A percentile compares a stretch with the other conserved stretches of the same genome.
These are phyloP conservation scores for Ilex aquifolium DNA, from an alignment of 257 asterid species.

Conservation along the genomic window DNA sequence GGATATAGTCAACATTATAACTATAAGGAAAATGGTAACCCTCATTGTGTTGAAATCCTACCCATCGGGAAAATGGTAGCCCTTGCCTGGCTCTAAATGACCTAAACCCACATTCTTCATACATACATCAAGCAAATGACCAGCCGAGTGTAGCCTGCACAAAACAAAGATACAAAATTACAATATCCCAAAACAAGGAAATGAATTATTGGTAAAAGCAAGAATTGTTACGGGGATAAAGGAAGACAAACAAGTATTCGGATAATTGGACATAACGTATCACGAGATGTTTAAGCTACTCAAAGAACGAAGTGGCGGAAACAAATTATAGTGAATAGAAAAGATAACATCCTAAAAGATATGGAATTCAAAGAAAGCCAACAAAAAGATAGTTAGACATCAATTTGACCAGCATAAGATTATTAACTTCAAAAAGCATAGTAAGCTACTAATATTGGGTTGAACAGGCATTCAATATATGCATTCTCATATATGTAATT, in stretches of 20 bases:
- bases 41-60: slow-evolving; percentile 20
- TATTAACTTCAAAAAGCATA: not conserved
- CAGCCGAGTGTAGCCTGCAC: slow-evolving; percentile 80
- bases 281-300: too few relatives aligned
- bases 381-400: too few relatives aligned
- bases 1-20: too few relatives aligned
- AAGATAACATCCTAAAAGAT: too few relatives aligned
- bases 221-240: too few relatives aligned
- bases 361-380: too few relatives aligned
- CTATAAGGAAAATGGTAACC: too few relatives aligned
- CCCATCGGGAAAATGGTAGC: slow-evolving; percentile 78
- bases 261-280: too few relatives aligned
- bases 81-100: slow-evolving; percentile 67
- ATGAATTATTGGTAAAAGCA: not conserved
- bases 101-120: slow-evolving; percentile 67
- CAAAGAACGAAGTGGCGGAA: too few relatives aligned
- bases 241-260: too few relatives aligned
- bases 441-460: not conserved
- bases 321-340: too few relatives aligned
- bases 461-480: not conserved
- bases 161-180: not conserved
- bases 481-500: not conserved
- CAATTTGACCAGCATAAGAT: not conserved
- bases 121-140: slow-evolving; percentile 77
- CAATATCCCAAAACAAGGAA: not conserved